A percentile compares a stretch with the other conserved stretches of the same genome.
These are phyloP conservation scores for Taphrina populina DNA, from an alignment of 1,139 yeast species.

Conservation along the genomic window DNA sequence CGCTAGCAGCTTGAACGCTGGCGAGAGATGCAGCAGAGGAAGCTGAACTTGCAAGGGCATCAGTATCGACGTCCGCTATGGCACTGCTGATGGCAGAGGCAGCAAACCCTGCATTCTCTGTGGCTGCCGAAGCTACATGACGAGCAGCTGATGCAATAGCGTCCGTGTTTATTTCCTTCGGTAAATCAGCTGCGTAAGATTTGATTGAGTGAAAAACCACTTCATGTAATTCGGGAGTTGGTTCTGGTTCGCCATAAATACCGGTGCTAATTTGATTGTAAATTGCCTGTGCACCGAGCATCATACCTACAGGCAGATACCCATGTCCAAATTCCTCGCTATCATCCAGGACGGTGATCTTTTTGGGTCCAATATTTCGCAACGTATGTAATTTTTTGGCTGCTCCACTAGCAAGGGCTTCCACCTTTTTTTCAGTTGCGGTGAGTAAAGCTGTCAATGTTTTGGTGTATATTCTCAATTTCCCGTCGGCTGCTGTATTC, in stretches of 20 bases:
- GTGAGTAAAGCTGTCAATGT: constrained; percentile 8
- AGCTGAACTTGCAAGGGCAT: constrained; percentile 21
- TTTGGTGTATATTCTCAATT: constrained; percentile 10
- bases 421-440: constrained; percentile 22
- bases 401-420: constrained; percentile 30
- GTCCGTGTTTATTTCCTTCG: constrained; percentile 2
- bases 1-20: constrained; percentile 29
- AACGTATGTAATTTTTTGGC: constrained; percentile 27
- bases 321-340: constrained; percentile 26
- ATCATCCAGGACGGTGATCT: constrained; percentile 25
- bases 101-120: constrained; percentile 12
- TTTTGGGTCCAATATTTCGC: constrained; percentile 25
- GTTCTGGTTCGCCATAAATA: constrained; percentile 19
- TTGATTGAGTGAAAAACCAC: constrained; percentile 8
- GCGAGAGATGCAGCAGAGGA: constrained; percentile 22
- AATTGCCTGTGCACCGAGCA: constrained; percentile 31
- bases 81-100: constrained; percentile 20
- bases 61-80: constrained; percentile 17
- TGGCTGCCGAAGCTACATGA: constrained; percentile 16
- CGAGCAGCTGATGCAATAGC: constrained; percentile 6
- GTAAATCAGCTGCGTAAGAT: constrained; percentile 13
- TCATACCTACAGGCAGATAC: constrained; percentile 20
- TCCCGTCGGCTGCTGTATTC: constrained; percentile 3
- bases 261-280: constrained; percentile 23
- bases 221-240: constrained; percentile 12